Evolutionary conservation across 2,329 filamentous ascomycete species (phyloP).

Genomic region (Claviceps sp.): DNA sequence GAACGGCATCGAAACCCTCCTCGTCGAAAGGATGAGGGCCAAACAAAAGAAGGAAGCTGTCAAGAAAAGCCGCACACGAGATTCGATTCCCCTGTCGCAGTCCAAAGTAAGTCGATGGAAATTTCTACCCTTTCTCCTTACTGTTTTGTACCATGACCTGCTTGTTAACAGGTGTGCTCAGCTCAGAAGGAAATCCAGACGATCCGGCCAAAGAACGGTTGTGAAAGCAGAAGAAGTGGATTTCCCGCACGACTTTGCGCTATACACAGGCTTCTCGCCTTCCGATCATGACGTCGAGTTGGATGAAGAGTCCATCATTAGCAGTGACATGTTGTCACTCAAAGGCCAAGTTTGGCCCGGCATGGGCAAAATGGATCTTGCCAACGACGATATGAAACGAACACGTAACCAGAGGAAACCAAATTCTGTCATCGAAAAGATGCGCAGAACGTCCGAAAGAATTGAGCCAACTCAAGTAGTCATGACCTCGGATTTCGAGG

Average conservation of each 20-base stretch:
- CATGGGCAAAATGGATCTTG: slow-evolving; percentile 72
- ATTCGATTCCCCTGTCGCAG: slow-evolving; percentile 7
- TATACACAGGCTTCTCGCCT: slow-evolving; percentile 16
- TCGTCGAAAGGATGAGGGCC: slow-evolving; percentile 63
- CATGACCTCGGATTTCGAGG: slow-evolving; percentile 38
- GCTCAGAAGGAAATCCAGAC: slow-evolving; percentile 18
- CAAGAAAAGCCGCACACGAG: slow-evolving; percentile 35
- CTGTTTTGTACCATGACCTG: not conserved
- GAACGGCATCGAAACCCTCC: slow-evolving; percentile 56
- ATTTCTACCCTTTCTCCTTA: not conserved
- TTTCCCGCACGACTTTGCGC: slow-evolving; percentile 12
- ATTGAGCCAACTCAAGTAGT: slow-evolving; percentile 54
- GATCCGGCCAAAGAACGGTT: slow-evolving; percentile 8
- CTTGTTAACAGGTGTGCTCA: slow-evolving; percentile 3
- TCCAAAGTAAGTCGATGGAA: slow-evolving; percentile 11
- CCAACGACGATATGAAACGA: slow-evolving; percentile 57
- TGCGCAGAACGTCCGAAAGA: slow-evolving; percentile 49
- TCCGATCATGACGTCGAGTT: slow-evolving; percentile 16
- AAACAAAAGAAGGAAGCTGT: slow-evolving; percentile 55
- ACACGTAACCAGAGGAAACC: slow-evolving; percentile 71
- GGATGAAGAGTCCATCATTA: slow-evolving; percentile 14
- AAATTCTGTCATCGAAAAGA: slow-evolving; percentile 51
- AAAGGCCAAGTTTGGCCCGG: slow-evolving; percentile 66
- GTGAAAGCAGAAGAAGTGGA: slow-evolving; percentile 19
- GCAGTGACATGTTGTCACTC: slow-evolving; percentile 28